Evolutionary conservation across 495 filamentous ascomycete species (phyloP).

Genomic region (Hypoxylon trugodes): DNA sequence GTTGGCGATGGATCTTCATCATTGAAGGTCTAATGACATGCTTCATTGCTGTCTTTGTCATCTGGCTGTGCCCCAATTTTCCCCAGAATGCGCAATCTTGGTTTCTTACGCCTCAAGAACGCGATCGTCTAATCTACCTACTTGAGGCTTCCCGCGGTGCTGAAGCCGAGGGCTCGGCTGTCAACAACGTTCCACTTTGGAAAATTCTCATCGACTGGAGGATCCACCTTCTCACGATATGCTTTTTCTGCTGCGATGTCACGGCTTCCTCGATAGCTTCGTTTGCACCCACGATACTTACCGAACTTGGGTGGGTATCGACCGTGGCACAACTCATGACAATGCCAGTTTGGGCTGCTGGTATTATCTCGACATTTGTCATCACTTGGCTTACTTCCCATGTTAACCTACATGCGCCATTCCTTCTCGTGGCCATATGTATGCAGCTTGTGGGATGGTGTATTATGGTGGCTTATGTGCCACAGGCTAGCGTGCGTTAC

Average conservation of each 20-base stretch:
- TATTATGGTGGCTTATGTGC: slow-evolving; percentile 37
- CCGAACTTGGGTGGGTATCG: slow-evolving; percentile 26
- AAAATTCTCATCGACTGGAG: slow-evolving; percentile 33
- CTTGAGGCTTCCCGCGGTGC: slow-evolving; percentile 51
- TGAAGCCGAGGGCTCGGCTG: slow-evolving; percentile 23
- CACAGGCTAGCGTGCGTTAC: slow-evolving; percentile 32
- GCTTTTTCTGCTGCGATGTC: slow-evolving; percentile 36
- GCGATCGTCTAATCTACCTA: slow-evolving; percentile 67
- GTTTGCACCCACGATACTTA: slow-evolving; percentile 37
- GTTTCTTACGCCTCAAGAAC: slow-evolving; percentile 71
- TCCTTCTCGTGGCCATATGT: slow-evolving; percentile 34
- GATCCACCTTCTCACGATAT: slow-evolving; percentile 38
- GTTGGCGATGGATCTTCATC: slow-evolving; percentile 79
- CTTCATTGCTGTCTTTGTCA: slow-evolving; percentile 67
- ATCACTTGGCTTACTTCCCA: slow-evolving; percentile 25
- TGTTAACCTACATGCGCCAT: slow-evolving; percentile 30
- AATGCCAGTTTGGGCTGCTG: slow-evolving; percentile 33
- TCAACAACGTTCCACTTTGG: slow-evolving; percentile 32
- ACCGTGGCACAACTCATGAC: slow-evolving; percentile 33
- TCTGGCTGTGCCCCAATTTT: slow-evolving; percentile 80
- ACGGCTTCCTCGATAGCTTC: slow-evolving; percentile 35
- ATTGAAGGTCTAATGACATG: slow-evolving; percentile 71
- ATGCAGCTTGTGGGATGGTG: slow-evolving; percentile 42
- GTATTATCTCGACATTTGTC: slow-evolving; percentile 27
- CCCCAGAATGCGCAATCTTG: slow-evolving; percentile 67